These are phyloP conservation scores for Coniferiporia sulphurascens DNA, from an alignment of 1,284 basidiomycete genomes.

Conservation along the genomic window DNA sequence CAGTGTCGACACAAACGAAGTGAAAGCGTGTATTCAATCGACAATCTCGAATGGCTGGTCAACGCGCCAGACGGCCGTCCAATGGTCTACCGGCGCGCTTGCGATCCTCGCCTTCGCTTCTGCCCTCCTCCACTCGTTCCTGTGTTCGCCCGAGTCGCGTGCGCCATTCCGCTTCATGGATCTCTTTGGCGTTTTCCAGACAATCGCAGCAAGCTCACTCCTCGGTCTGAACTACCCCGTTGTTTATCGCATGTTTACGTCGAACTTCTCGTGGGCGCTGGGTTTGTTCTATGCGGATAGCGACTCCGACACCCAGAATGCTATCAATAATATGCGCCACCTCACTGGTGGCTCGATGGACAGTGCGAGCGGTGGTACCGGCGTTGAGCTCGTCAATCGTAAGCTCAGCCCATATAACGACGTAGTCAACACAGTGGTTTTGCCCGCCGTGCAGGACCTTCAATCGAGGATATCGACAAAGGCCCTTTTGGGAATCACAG, in stretches of 20 bases:
- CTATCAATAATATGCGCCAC: constrained; percentile 79
- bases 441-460: background rate
- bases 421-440: constrained; percentile 6
- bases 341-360: constrained; percentile 75
- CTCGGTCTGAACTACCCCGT: constrained; percentile 85
- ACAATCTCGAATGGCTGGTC: constrained; percentile 92
- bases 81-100: constrained; percentile 73
- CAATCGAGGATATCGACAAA: constrained; percentile 10
- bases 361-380: constrained; percentile 48
- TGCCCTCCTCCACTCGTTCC: constrained; percentile 61
- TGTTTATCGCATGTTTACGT: constrained; percentile 72
- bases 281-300: constrained; percentile 68
- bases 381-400: constrained; percentile 74
- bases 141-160: constrained; percentile 36
- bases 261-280: constrained; percentile 88
- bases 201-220: constrained; percentile 71
- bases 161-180: constrained; percentile 72
- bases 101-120: constrained; percentile 65
- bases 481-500: constrained; percentile 10
- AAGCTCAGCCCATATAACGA: constrained; percentile 73
- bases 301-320: constrained; percentile 59
- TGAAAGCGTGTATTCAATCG: constrained; percentile 87
- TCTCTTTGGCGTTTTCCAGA: constrained; percentile 77
- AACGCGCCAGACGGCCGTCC: constrained; percentile 66
- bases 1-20: constrained; percentile 59